Base-by-base conservation (phyloP, 78 protist species). In the Bodo saltans region DNA sequence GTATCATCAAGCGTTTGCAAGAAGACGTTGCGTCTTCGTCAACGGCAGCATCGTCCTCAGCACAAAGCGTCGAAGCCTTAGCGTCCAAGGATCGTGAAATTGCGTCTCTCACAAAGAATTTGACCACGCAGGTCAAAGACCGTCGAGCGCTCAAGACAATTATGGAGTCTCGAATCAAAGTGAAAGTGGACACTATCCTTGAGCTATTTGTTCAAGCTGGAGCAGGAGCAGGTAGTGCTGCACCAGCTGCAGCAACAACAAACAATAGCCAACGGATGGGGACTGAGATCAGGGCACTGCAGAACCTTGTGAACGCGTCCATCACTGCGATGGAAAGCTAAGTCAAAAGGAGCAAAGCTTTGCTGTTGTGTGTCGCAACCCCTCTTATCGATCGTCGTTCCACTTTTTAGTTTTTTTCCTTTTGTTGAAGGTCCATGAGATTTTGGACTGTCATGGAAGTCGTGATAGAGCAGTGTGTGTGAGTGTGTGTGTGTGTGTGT, bases 141-240 rank as follows among this genome's bases (percentile, higher is more conserved):
- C 39, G 83, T 25, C 47, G 3, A 3, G 90, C 90, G 29, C 80
- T 87, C 29, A 68, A 72, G 74, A 79, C 85, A 29, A 87, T 87
- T 11, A 28, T 87, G 60, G 90, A 87, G 75, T 32, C 70, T 25
- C 41, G 53, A 32, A 74, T 85, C 37, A 85, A 85, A 38, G 42
- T 12, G 25, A 70, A 41, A 34, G 74, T 85, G 41, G 88, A 85
- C 39, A 53, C 8, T 39, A 74, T 85, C 30, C 8, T 21, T 32
- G 29, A 23, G 42, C 70, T 74, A 21, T 25, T 74, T 25, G n/a
- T n/a, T n/a, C n/a, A n/a, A n/a, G n/a, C n/a, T n/a, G n/a, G n/a
- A n/a, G n/a, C n/a, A n/a, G n/a, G n/a, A n/a, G n/a, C n/a, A n/a
- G n/a, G n/a, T n/a, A n/a, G n/a, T 70, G 38, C 34, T 17, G 26